phyloP scores from a whole-genome alignment of 1,284 basidiomycete species.

The Ganoderma sinense region DNA sequence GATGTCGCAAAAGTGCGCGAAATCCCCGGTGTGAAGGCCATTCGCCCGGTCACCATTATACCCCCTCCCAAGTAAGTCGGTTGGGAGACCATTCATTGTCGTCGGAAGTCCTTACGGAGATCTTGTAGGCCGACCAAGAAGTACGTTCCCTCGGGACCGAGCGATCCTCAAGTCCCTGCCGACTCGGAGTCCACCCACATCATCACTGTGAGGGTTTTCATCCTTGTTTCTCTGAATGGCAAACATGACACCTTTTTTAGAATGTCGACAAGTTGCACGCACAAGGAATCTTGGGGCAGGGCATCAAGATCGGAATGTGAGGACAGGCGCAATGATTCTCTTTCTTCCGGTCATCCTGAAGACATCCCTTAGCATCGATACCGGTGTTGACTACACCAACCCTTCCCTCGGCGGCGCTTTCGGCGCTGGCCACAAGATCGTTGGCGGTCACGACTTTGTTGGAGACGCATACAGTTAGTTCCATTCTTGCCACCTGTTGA shows the following conservation, averaged over 20 bases:
- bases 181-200: slow-evolving; percentile 44
- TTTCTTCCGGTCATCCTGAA: neutral
- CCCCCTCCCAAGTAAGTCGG: slow-evolving; percentile 36
- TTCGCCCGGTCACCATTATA: slow-evolving; percentile 40
- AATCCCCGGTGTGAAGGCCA: slow-evolving; percentile 39
- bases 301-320: slow-evolving; percentile 59
- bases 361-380: slow-evolving; percentile 43
- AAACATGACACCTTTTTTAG: slow-evolving; percentile 23
- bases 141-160: slow-evolving; percentile 38
- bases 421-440: slow-evolving; percentile 66
- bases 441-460: slow-evolving; percentile 64
- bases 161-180: slow-evolving; percentile 46
- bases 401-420: slow-evolving; percentile 70
- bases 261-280: slow-evolving; percentile 58
- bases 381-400: slow-evolving; percentile 65
- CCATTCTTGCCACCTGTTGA: neutral
- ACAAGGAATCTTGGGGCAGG: slow-evolving; percentile 55
- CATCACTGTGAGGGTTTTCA: slow-evolving; percentile 38
- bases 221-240: neutral
- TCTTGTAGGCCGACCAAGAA: slow-evolving; percentile 37
- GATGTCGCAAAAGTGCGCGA: slow-evolving; percentile 34
- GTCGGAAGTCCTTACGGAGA: neutral
- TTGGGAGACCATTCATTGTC: neutral
- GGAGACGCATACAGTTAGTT: slow-evolving; percentile 48
- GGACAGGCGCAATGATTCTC: slow-evolving; percentile 10